Evolutionary conservation across 2,329 filamentous ascomycete species (phyloP), one percentile per base, ranked within the genome.

Genomic region (Colletotrichum siamense): DNA sequence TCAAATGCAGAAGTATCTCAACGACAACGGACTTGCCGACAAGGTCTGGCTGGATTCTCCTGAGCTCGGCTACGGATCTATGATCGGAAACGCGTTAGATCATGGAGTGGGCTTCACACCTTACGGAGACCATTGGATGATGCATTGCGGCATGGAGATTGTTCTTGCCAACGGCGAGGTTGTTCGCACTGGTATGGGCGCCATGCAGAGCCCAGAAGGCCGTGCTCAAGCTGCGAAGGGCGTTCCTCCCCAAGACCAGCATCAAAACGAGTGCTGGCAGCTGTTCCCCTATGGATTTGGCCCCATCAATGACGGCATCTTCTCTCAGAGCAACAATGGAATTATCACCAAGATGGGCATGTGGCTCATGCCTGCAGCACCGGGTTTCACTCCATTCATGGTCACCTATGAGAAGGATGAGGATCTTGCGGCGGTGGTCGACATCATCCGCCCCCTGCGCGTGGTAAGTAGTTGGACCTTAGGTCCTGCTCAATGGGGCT

Each of bases 291-390:
- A 86, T 71, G 82, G 82, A 2, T 87, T 86, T 75, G 85, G 86
- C 0, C 86, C 86, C 1, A 80, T 81, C 9, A 80, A 84, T 26
- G 84, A 87, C 75, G 87, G 88, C 3, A 84, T 91, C 16, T 91
- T 91, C 78, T 85, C 87, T 0, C 89, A 91, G 79, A 87, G 85
- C 24, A 90, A 88, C 74, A 84, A 90, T 15, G 89, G 89, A 36
- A 88, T 91, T 44, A 87, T 90, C 8, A 88, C 87, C 5, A 91
- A 91, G 80, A 88, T 91, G 85, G 90, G 89, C 0, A 85, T 91
- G 69, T 81, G 82, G 73, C 77, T 84, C 73, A 85, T 85, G 82
- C 85, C 85, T 8, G 82, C 80, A 16, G 81, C 83, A 3, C 80
- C 81, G 0, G 81, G 78, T 2, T 82, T 86, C 77, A 83, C 86